phyloP scores from a whole-genome alignment of 768 basidiomycete genomes.

The Pisolithus microcarpus region DNA sequence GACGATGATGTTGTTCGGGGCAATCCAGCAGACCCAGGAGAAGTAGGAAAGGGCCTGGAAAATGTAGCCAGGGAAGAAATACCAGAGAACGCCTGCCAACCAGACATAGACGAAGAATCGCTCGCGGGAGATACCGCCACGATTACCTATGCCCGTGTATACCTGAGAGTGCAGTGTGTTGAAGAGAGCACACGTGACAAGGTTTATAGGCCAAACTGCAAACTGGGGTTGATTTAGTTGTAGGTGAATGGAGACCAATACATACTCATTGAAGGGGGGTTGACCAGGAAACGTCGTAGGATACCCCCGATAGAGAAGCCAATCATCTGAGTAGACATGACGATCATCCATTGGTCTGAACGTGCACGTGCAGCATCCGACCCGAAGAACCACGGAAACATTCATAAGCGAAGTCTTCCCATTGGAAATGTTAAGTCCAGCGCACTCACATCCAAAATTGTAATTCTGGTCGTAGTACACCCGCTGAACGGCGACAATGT shows the following conservation, averaged over 20 bases:
- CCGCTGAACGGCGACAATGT: conserved; percentile 67
- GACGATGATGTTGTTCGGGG: conserved; percentile 57
- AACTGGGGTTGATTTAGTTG: conserved; percentile 43
- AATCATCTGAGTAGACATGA: conserved; percentile 67
- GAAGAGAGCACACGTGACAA: conserved; percentile 64
- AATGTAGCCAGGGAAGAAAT: conserved; percentile 67
- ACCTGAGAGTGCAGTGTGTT: conserved; percentile 63
- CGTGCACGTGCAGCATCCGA: neutral
- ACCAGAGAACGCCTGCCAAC: conserved; percentile 30
- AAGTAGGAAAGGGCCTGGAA: conserved; percentile 61
- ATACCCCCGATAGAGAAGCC: conserved; percentile 44
- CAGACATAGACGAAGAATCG: conserved; percentile 45
- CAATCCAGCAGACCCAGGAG: conserved; percentile 61
- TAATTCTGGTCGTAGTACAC: conserved; percentile 58
- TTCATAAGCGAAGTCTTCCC: neutral
- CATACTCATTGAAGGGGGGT: conserved; percentile 53
- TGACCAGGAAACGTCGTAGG: conserved; percentile 51
- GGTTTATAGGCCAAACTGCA: conserved; percentile 66
- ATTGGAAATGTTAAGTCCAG: too few relatives aligned
- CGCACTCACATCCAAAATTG: conserved; percentile 40
- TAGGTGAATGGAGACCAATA: neutral
- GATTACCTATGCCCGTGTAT: conserved; percentile 36
- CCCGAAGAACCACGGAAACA: neutral
- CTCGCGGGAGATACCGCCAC: conserved; percentile 44
- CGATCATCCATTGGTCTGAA: conserved; percentile 52